phyloP scores from a whole-genome alignment of 2,329 filamentous ascomycete species.

The Sporothrix pseudoabietina region DNA sequence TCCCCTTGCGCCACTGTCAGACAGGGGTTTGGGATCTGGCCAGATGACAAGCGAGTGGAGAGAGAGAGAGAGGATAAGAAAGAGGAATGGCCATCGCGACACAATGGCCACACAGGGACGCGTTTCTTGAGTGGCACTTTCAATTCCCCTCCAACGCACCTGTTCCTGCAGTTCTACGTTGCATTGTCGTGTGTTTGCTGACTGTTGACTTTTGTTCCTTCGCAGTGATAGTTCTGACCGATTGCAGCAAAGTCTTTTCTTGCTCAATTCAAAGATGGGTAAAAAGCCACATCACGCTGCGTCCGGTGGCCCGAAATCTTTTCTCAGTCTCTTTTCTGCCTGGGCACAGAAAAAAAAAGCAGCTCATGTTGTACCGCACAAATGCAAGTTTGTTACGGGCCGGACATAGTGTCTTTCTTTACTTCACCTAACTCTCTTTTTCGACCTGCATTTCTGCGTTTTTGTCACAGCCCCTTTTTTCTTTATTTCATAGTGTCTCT shows the following conservation, averaged over 20 bases:
- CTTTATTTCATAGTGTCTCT: not conserved
- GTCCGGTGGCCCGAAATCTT: not conserved
- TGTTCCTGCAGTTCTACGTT: not conserved
- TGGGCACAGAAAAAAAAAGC: not conserved
- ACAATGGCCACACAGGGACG: not conserved
- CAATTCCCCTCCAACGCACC: not conserved
- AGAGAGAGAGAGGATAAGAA: not conserved
- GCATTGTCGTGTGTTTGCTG: not conserved
- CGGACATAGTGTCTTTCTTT: not conserved
- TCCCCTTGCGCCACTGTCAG: slow-evolving; percentile 16
- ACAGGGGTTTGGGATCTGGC: slow-evolving; percentile 21
- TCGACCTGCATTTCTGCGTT: not conserved
- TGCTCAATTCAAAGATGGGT: not conserved
- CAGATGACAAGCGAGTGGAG: slow-evolving; percentile 14
- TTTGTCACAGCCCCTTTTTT: not conserved
- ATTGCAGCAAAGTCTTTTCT: not conserved
- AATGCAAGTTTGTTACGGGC: not conserved
- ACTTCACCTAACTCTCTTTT: no score
- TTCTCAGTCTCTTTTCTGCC: not conserved
- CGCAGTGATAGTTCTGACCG: not conserved
- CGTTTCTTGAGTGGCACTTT: not conserved
- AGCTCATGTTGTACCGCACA: not conserved
- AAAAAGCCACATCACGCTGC: not conserved
- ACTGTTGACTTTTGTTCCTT: not conserved
- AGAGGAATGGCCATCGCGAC: not conserved